These are phyloP conservation scores for Zanthoxylum bungeanum DNA, from an alignment of 345 rosid genomes.

Conservation along the genomic window DNA sequence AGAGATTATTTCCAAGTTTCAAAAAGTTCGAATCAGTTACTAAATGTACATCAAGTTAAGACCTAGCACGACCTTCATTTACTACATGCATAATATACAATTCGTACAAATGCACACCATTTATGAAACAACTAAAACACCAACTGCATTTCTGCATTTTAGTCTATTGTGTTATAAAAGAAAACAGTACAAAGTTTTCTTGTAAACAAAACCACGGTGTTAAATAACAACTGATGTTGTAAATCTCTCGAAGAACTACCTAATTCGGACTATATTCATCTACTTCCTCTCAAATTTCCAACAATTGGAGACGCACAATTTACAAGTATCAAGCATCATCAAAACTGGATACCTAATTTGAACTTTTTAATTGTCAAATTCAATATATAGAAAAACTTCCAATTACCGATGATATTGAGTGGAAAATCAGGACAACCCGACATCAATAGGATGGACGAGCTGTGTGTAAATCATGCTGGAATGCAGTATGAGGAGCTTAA, in stretches of 20 bases:
- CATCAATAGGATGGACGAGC: not conserved
- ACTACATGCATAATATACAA: too few species aligned
- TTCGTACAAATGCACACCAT: too few species aligned
- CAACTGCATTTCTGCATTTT: not conserved
- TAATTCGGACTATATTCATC: conserved; percentile 1
- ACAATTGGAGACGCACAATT: conserved; percentile 1
- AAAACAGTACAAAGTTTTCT: not conserved
- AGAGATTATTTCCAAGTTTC: too few species aligned
- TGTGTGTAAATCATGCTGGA: conserved; percentile 37
- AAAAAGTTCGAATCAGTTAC: too few species aligned
- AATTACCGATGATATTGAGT: not conserved
- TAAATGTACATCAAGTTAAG: too few species aligned
- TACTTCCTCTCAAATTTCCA: conserved; percentile 4
- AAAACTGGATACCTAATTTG: conserved; percentile 12
- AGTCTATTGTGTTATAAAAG: conserved; percentile 1
- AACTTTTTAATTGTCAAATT: not conserved
- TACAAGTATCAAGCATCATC: conserved; percentile 11
- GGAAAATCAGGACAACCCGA: conserved; percentile 6
- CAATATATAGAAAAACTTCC: not conserved
- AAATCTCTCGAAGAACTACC: conserved; percentile 6
- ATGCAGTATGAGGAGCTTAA: conserved; percentile 84
- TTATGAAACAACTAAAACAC: conserved; percentile 1
- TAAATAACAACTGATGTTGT: conserved; percentile 1
- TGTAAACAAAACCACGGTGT: conserved; percentile 10
- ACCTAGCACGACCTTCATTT: too few species aligned